Evolutionary conservation across 1,284 basidiomycete genomes (phyloP).

Genomic region (Chalciporus sp.): DNA sequence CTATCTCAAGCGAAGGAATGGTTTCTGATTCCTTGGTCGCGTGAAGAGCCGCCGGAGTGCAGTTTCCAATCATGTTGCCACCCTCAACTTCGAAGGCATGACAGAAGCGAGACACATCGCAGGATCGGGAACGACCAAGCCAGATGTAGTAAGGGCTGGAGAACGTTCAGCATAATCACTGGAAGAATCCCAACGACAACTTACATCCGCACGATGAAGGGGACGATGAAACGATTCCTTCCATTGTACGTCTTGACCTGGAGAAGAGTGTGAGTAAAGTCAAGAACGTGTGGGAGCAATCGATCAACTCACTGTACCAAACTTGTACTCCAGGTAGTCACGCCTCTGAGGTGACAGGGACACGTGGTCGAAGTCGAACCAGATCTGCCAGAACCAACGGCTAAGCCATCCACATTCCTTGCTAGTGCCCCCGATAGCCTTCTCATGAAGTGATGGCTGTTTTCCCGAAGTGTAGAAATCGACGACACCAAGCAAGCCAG

Average conservation of each 20-base stretch:
- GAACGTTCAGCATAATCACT: neutral
- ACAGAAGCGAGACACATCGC: slow-evolving; percentile 61
- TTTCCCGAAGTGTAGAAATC: slow-evolving; percentile 82
- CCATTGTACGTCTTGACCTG: slow-evolving; percentile 72
- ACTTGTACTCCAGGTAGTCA: slow-evolving; percentile 82
- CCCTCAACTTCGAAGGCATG: slow-evolving; percentile 74
- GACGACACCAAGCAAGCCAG: slow-evolving; percentile 71
- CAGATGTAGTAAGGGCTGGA: slow-evolving; percentile 74
- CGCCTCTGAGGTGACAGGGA: slow-evolving; percentile 69
- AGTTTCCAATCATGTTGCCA: slow-evolving; percentile 64
- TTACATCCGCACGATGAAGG: slow-evolving; percentile 69
- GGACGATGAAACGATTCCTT: slow-evolving; percentile 72
- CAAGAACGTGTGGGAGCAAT: neutral
- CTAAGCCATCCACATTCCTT: slow-evolving; percentile 75
- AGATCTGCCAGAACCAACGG: slow-evolving; percentile 83
- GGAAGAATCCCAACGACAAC: slow-evolving; percentile 16
- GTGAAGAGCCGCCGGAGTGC: slow-evolving; percentile 43
- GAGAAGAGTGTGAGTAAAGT: neutral
- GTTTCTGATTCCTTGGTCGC: slow-evolving; percentile 36
- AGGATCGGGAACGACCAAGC: slow-evolving; percentile 70
- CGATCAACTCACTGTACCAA: slow-evolving; percentile 57
- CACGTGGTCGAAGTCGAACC: slow-evolving; percentile 83
- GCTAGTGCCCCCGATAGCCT: slow-evolving; percentile 70
- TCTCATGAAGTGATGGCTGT: slow-evolving; percentile 56
- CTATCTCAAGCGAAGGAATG: slow-evolving; percentile 44